Evolutionary conservation across 805 yeast genomes (phyloP), one percentile per base, ranked within the genome.

Genomic region (Peterozyma xylosa): DNA sequence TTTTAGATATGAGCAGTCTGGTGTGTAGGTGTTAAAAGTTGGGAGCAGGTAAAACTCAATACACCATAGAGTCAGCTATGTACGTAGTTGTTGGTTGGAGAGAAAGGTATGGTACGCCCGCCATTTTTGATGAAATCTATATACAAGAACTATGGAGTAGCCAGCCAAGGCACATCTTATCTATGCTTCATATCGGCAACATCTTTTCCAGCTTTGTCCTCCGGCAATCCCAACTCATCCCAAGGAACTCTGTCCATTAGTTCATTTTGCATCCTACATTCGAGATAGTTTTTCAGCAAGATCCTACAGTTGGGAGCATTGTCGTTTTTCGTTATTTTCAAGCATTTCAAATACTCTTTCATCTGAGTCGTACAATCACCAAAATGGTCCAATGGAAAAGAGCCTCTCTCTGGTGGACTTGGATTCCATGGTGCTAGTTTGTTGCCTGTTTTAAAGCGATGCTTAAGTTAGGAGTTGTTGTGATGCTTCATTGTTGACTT

Each of bases 341-440:
- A 66, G 64, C 99, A 91, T 39, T 78, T 66, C 49, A 91, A 66
- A 58, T 91, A 91, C 39, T 75, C 76, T 37, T 71, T 59, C 93
- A 90, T 93, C 46, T 78, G 75, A 17, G 70, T 69, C 17, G 80
- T 77, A 58, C 98, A 91, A 50, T 93, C 98, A 7, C 82, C 82
- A 48, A 63, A 68, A 57, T 91, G 99, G 57, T 91, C 99, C 38
- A 91, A 67, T 0, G 98, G 99, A 62, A 91, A 91, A 0, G 98
- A 87, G 0, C 99, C 99, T 52, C 96, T 69, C 51, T 91, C 96
- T 2, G 99, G 99, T 17, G 99, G 96, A 0, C 91, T 83, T 9
- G 97, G 96, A 11, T 78, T 70, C 70, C 83, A 73, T 36, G 71
- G 64, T 36, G 64, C 59, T 39, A 71, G 53, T 13, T 73, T 57